phyloP scores from a whole-genome alignment of 164 flowering plant genomes.

The Paratinospora sagittata region DNA sequence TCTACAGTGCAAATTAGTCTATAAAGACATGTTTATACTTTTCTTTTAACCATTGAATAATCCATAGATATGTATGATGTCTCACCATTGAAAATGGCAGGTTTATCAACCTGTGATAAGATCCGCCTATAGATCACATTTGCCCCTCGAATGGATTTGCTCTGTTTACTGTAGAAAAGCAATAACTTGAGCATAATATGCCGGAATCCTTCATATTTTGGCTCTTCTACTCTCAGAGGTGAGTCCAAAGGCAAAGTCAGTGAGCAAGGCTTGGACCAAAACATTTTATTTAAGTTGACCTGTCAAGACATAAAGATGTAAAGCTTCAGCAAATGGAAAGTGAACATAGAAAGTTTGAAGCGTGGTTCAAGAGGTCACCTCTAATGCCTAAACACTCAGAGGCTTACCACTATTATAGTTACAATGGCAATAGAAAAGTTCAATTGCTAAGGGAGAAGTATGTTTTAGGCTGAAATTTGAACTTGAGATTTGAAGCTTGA shows the following conservation, averaged over 20 bases:
- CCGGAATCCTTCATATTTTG: constrained; percentile 59
- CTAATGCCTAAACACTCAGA: too few relatives aligned
- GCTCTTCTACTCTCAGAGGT: constrained; percentile 75
- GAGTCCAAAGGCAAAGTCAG: constrained; percentile 76
- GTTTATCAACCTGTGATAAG: constrained; percentile 70
- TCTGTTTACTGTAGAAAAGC: constrained; percentile 87
- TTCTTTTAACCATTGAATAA: neutral
- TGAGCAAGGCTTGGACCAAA: constrained; percentile 79
- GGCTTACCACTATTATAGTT: too few relatives aligned
- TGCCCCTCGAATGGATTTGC: constrained; percentile 82
- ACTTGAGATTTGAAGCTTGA: neutral
- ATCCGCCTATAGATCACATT: constrained; percentile 72
- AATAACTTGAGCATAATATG: constrained; percentile 51
- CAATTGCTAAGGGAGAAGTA: neutral
- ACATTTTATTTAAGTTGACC: constrained; percentile 76
- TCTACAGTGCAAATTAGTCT: too few relatives aligned
- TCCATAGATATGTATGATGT: neutral
- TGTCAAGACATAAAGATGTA: constrained; percentile 20
- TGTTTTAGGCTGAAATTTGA: neutral
- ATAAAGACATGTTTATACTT: too few relatives aligned
- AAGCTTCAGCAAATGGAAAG: constrained; percentile 3
- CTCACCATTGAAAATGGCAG: constrained; percentile 76
- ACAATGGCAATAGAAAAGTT: neutral
- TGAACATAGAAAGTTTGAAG: neutral
- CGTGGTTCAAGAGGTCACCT: neutral